Percentiles rank a stretch among this genome's conserved stretches.
Conservation (phyloP, 441 rosid genomes). For the Corymbia citriodora region DNA sequence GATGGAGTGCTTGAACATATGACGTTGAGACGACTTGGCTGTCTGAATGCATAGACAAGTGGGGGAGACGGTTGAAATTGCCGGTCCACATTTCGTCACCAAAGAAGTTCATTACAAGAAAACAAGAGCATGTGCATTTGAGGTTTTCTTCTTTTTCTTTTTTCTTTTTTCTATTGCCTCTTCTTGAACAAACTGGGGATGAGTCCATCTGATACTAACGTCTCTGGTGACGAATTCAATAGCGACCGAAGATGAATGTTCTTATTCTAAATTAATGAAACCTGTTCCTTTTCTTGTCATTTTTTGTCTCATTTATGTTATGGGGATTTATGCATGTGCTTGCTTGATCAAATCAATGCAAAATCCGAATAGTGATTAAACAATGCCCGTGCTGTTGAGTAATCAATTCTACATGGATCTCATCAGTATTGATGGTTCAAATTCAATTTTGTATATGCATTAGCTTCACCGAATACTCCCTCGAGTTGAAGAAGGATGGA, state of each 20-base stretch:
- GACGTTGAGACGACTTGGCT: not conserved
- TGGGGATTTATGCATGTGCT: not conserved
- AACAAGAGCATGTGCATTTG: not conserved
- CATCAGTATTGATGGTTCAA: not conserved
- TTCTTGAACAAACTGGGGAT: not conserved
- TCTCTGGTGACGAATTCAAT: not conserved
- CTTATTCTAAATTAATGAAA: not conserved
- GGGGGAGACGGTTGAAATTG: not conserved
- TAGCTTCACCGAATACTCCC: not conserved
- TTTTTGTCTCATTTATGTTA: not conserved
- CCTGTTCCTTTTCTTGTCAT: not conserved
- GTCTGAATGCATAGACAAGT: not conserved
- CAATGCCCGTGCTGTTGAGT: fast-evolving
- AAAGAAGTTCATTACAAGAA: not conserved
- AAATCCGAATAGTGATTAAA: not conserved
- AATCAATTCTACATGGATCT: not conserved
- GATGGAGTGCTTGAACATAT: not conserved
- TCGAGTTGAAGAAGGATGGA: not conserved
- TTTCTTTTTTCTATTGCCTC: not conserved
- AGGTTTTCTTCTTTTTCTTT: not conserved
- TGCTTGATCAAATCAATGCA: not conserved
- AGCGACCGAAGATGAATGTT: not conserved
- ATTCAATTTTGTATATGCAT: not conserved
- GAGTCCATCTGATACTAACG: not conserved
- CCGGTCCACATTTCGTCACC: not conserved